These are phyloP conservation scores for Globisporangium barbulae DNA, from an alignment of 352 stramenopile species.

Conservation along the genomic window DNA sequence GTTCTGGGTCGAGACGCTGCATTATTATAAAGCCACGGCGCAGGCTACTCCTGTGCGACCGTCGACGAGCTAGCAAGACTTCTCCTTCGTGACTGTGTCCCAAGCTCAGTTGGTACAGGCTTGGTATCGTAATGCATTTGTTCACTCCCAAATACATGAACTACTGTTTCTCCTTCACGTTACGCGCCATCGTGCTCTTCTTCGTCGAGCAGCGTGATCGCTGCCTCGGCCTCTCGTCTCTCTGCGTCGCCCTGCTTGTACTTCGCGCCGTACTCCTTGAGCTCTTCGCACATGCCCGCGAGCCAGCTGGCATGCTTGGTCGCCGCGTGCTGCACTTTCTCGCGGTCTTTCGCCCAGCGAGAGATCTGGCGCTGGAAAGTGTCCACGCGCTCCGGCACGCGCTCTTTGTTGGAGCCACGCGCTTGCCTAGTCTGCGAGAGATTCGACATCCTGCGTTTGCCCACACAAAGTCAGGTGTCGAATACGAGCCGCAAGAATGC, in stretches of 20 bases:
- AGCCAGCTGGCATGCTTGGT: constrained; percentile 59
- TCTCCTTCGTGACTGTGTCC: neutral
- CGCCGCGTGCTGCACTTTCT: constrained; percentile 57
- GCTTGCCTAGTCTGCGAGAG: constrained; percentile 10
- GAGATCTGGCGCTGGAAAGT: constrained; percentile 61
- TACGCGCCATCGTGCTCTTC: constrained; percentile 5
- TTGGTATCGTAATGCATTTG: neutral
- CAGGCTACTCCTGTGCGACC: constrained; percentile 37
- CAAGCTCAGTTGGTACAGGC: neutral
- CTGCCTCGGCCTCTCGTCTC: constrained; percentile 17
- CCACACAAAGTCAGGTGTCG: neutral
- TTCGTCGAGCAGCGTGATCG: constrained; percentile 16
- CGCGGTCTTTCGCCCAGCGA: constrained; percentile 51
- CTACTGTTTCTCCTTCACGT: neutral
- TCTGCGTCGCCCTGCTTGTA: constrained; percentile 22
- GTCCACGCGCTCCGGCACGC: constrained; percentile 15
- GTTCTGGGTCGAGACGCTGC: constrained; percentile 68
- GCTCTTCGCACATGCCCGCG: constrained; percentile 55
- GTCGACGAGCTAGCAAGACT: constrained; percentile 27
- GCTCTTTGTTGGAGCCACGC: constrained; percentile 13
- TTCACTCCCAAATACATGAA: neutral
- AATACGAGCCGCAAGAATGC: neutral
- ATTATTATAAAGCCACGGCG: constrained; percentile 58
- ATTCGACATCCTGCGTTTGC: constrained; percentile 11
- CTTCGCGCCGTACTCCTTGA: constrained; percentile 58